Base-by-base conservation (phyloP, 2,329 filamentous ascomycete genomes). In the Alternaria sp. region DNA sequence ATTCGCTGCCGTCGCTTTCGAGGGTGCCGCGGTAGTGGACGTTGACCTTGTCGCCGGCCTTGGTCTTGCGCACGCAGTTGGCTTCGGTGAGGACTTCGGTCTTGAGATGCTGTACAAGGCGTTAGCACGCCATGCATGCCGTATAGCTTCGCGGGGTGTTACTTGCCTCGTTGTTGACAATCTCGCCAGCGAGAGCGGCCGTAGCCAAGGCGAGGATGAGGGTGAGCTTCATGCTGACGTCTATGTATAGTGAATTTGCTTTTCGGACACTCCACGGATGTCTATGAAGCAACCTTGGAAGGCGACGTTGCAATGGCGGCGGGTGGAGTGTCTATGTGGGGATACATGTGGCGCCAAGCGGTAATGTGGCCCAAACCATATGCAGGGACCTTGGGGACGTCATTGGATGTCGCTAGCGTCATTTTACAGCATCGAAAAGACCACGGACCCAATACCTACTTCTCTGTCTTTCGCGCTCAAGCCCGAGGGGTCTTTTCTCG, bases 11-110 rank as follows among this genome's bases (percentile, higher is more conserved):
- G 67, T 89, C 88, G 43, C 21, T 49, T n/a, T 84, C 83, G 30
- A 97, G 87, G 2, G 91, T 96, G 72, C 95, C 95, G 59, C 87
- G 87, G 85, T 98, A 73, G 84, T 97, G 93, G 75, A 97, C 93
- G 59, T 89, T 85, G 77, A 97, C 89, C 67, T 85, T 89, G 83
- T 97, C 94, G 70, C 93, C 93, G 45, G 74, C 70, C 61, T 78
- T 71, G 19, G 82, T 91, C 84, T 92, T 94, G 81, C 93, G 90
- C 54, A 89, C 88, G 85, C 94, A 97, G 71, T 93, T 88, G 67
- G 92, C 91, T 25, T 87, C 84, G 62, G 89, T 85, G 55, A 89
- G 91, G 70, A 92, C 89, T 69, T 97, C 89, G 78, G 97, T 92
- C 81, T 91, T 87, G 71, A 97, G 88, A 61, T 82, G 80, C 71